Evolutionary conservation across 2,329 filamentous ascomycete genomes (phyloP).

Genomic region (Trichophyton benhamiae): DNA sequence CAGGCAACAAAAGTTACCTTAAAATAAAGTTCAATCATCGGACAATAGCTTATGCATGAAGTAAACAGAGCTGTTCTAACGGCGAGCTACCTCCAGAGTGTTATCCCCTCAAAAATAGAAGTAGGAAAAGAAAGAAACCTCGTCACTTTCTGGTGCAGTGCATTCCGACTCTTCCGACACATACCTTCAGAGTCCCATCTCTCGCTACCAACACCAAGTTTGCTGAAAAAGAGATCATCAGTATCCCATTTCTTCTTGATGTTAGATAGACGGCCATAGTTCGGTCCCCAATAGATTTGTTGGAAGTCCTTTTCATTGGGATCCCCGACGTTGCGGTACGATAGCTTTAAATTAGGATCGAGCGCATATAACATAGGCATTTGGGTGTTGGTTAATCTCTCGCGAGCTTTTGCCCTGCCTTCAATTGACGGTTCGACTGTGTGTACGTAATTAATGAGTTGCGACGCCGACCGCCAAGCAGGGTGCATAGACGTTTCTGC

Average conservation of each 20-base stretch:
- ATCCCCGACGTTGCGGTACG: conserved; percentile 11
- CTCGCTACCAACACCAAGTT: conserved; percentile 9
- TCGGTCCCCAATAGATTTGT: conserved; percentile 9
- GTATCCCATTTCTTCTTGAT: conserved; percentile 11
- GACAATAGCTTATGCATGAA: background rate
- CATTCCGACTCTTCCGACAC: conserved; percentile 3
- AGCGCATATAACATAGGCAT: conserved; percentile 9
- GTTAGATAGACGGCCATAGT: conserved; percentile 5
- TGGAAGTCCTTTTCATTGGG: conserved; percentile 11
- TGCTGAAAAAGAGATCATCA: conserved; percentile 5
- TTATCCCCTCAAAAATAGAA: background rate
- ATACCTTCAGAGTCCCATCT: conserved; percentile 7
- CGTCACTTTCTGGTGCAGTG: background rate
- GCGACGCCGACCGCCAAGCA: conserved; percentile 6
- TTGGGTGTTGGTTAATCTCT: conserved; percentile 3
- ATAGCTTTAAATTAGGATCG: conserved; percentile 4
- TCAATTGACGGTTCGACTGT: conserved; percentile 6
- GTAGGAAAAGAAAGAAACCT: background rate
- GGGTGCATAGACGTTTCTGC: conserved; percentile 8
- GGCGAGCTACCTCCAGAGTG: background rate
- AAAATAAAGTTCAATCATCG: background rate
- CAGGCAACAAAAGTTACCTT: background rate
- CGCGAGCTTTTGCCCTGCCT: background rate
- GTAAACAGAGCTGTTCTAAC: background rate
- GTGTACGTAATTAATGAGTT: conserved; percentile 6